phyloP scores from a whole-genome alignment of 495 filamentous ascomycete species.

The Lasiosphaeriaceae sp. region DNA sequence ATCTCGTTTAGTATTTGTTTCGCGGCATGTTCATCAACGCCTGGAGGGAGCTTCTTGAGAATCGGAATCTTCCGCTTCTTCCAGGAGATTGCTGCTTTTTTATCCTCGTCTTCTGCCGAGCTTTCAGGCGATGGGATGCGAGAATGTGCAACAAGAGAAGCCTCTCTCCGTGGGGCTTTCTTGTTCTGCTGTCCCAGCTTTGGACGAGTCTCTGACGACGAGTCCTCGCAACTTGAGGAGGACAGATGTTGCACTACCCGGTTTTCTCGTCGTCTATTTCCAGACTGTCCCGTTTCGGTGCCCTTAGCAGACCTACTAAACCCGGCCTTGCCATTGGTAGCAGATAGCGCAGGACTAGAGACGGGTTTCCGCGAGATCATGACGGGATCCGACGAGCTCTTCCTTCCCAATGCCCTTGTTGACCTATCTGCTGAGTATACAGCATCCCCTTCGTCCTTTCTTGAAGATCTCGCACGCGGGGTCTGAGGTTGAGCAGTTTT shows the following conservation, averaged over 20 bases:
- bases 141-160: constrained; percentile 14
- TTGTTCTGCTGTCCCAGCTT: not conserved
- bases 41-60: constrained; percentile 71
- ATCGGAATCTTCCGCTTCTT: constrained; percentile 48
- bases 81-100: constrained; percentile 46
- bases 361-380: constrained; percentile 11
- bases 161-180: constrained; percentile 9
- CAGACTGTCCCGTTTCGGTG: not conserved
- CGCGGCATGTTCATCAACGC: constrained; percentile 76
- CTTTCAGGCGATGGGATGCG: constrained; percentile 13
- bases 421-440: not conserved
- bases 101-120: constrained; percentile 25
- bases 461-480: constrained; percentile 10
- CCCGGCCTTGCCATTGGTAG: constrained; percentile 5
- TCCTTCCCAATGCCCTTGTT: not conserved
- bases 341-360: constrained; percentile 6
- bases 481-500: constrained; percentile 15
- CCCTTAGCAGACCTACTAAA: constrained; percentile 11
- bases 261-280: constrained; percentile 6
- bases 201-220: constrained; percentile 10
- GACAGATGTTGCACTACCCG: constrained; percentile 5
- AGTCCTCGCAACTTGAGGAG: constrained; percentile 18
- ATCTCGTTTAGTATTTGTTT: constrained; percentile 95
- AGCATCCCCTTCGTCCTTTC: constrained; percentile 8
- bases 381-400: constrained; percentile 16